Base-by-base conservation (phyloP, 306 rosid genomes). In the Fragaria ananassa region DNA sequence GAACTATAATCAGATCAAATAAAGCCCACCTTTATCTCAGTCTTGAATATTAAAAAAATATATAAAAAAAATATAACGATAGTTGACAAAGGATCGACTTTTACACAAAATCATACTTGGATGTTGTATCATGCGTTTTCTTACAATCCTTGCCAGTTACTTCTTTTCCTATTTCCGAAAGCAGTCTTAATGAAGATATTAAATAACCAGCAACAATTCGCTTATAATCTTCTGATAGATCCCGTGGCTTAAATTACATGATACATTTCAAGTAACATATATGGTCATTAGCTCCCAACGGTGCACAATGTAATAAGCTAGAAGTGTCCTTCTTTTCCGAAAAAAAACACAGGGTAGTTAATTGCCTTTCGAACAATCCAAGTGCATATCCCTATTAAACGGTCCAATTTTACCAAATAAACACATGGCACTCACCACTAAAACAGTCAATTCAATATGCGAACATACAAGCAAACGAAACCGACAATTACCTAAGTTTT, bases 401-500 rank as follows among this genome's bases (percentile, higher is more conserved):
- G 37, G 44, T 72, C 47, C 47, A 53, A 27, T 21, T 15, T 42
- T n/a, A 54, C 11, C 74, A 77, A 29, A 42, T 0, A 53, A 51
- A 54, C 41, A 23, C 66, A 42, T 17, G 5, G 39, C 62, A 66
- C 39, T 66, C 19, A 8, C 66, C 29, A 23, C 11, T 25, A 19
- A 46, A 21, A 46, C 41, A 78, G 34, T 42, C 21, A 37, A 78
- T 41, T 8, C 23, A 70, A 19, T 50, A 39, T 1, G 9, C 10
- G 37, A 53, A 67, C 53, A 19, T 68, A 21, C 8, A n/a, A 44
- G 18, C 19, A 11, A 4, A 23, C 29, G 12, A 23, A 41, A 23
- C 45, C 0, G 31, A 18, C 31, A n/a, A 49, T n/a, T 73, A 90
- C 99, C 99, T 95, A 82, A 95, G 92, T 80, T 95, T 95, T 69